These are phyloP conservation scores for Verticillium zaregamsianum DNA, from an alignment of 2,329 filamentous ascomycete species.

Conservation along the genomic window DNA sequence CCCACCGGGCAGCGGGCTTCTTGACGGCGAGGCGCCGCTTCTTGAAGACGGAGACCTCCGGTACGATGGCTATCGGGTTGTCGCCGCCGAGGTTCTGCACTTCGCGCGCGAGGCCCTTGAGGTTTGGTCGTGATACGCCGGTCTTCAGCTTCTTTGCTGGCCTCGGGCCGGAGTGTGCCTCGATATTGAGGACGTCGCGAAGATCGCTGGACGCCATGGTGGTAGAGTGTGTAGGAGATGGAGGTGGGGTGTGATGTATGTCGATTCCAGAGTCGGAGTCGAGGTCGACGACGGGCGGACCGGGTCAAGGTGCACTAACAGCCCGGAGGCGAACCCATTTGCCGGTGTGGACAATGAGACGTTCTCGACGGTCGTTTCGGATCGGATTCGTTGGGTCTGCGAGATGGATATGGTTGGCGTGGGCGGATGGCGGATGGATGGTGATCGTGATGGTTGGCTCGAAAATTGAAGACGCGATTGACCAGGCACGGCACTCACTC, in stretches of 20 bases:
- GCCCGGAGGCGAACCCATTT: background rate
- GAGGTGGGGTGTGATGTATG: background rate
- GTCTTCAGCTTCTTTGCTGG: slow-evolving; percentile 73
- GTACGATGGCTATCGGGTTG: slow-evolving; percentile 64
- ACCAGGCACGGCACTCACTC: background rate
- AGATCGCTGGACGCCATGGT: slow-evolving; percentile 74
- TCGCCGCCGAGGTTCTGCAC: slow-evolving; percentile 63
- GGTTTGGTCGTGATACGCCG: slow-evolving; percentile 52
- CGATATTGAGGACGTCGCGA: slow-evolving; percentile 82
- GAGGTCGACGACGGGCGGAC: background rate
- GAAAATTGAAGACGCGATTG: background rate
- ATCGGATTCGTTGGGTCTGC: background rate
- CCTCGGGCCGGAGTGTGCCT: slow-evolving; percentile 43
- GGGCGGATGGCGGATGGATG: background rate
- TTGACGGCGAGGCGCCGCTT: slow-evolving; percentile 50
- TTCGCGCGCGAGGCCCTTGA: slow-evolving; percentile 62
- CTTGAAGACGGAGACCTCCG: slow-evolving; percentile 55
- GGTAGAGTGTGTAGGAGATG: slow-evolving; percentile 14
- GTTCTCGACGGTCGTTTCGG: background rate
- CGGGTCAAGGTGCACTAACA: background rate
- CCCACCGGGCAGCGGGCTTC: slow-evolving; percentile 60
- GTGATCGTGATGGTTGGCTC: background rate
- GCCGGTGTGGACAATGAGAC: background rate
- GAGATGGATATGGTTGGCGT: background rate
- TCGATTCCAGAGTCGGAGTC: too few relatives aligned